Evolutionary conservation across 768 basidiomycete genomes (phyloP), one percentile per base, ranked within the genome.

Genomic region (Suillus paluster): DNA sequence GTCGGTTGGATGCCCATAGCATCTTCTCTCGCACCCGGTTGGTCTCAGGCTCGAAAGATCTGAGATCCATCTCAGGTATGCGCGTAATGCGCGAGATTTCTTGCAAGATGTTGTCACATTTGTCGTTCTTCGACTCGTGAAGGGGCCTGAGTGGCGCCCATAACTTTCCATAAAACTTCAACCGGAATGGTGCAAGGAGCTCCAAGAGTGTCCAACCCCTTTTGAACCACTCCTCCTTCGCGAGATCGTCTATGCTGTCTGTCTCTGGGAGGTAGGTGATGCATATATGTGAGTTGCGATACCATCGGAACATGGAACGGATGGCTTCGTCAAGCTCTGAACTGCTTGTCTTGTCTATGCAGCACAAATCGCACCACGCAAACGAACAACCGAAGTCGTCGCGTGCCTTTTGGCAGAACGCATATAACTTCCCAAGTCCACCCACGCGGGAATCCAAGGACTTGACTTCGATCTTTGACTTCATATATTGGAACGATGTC

Each of bases 1-100:
- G 64, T 56, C 74, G 71, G 3, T 49, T 52, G 19, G 75, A 59
- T 15, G 75, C 74, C 74, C 74, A 77, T 0, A 65, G 67, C 65
- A 75, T 68, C 60, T 70, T 70, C 55, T 75, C 70, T 38, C 27
- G 45, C 25, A 57, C 56, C 42, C 56, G 38, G 56, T 57, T 57
- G 9, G 56, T 57, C 30, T 17, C 56, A n/a, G 56, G 56, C 19
- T 5, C 21, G 56, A 41, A 57, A 17, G 11, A 19, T 17, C 14
- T 33, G 23, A 57, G 56, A 41, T 57, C 56, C 5, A 10, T 42
- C 39, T 27, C 44, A 57, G 56, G 42, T 41, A 57, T 57, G 15
- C 42, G 39, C 42, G 56, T 57, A 33, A 57, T 50, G 30, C 44
- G 17, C 19, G 56, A 57, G 27, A 57, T 39, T 33, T 48, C 25